Conservation (phyloP, 495 filamentous ascomycete species). For the Hypoxylon fragiforme region DNA sequence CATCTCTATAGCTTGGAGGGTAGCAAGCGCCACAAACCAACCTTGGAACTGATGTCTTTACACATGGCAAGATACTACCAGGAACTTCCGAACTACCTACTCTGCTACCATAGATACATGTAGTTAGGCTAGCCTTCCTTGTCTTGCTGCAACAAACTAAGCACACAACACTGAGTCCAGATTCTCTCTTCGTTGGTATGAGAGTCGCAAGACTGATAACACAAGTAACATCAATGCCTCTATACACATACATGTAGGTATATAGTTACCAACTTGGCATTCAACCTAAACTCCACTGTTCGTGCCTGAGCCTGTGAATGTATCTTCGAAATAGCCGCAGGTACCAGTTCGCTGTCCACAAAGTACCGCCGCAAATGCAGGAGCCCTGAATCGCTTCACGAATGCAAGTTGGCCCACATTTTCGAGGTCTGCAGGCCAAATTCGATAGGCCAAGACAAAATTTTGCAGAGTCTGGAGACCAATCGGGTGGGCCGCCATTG, state of each 20-base stretch:
- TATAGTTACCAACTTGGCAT: too few relatives aligned
- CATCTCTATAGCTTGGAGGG: not conserved
- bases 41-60: too few relatives aligned
- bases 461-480: conserved; percentile 36
- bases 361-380: conserved; percentile 24
- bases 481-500: conserved; percentile 31
- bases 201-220: not conserved
- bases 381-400: conserved; percentile 32
- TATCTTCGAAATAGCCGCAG: conserved; percentile 30
- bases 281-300: not conserved
- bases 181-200: not conserved
- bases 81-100: too few relatives aligned
- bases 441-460: conserved; percentile 35
- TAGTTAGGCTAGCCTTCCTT: not conserved
- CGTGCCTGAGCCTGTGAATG: conserved; percentile 9
- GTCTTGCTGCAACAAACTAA: not conserved
- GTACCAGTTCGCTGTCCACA: conserved; percentile 14
- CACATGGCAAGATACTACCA: not conserved
- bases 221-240: not conserved
- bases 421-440: conserved; percentile 35
- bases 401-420: conserved; percentile 31
- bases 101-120: too few relatives aligned
- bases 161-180: too few relatives aligned
- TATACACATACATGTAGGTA: not conserved
- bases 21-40: too few relatives aligned